phyloP scores from a whole-genome alignment of 306 rosid species.

The Pueraria montana region DNA sequence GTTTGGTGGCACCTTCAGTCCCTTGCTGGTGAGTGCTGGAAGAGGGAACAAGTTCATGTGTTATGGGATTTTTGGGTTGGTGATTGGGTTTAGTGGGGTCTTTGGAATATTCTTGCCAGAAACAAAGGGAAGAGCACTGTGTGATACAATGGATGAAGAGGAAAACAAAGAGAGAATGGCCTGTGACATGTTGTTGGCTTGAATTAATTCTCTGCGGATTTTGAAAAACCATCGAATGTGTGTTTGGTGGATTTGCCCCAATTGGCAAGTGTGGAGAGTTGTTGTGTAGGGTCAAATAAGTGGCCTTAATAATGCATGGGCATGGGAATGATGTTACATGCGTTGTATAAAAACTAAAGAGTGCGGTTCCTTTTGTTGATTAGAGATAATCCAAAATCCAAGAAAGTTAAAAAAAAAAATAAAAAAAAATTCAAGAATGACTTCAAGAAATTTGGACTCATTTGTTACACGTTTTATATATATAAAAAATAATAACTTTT shows the following conservation, averaged over 20 bases:
- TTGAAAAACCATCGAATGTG: background rate
- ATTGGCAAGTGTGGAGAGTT: background rate
- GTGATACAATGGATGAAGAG: constrained; percentile 70
- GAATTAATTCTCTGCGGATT: background rate
- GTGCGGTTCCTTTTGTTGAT: too few species aligned
- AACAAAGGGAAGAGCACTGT: constrained; percentile 58
- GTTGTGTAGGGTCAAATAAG: background rate
- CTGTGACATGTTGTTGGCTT: background rate
- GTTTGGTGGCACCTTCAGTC: constrained; percentile 63
- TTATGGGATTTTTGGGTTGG: constrained; percentile 64
- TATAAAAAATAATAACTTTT: too few species aligned
- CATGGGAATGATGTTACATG: too few species aligned
- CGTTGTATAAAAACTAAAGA: too few species aligned
- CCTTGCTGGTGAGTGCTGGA: constrained; percentile 60
- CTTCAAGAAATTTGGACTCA: too few species aligned
- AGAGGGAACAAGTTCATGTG: constrained; percentile 51
- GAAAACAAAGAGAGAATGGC: constrained; percentile 38
- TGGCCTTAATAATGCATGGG: too few species aligned
- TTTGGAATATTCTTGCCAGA: constrained; percentile 63
- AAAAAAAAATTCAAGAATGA: too few species aligned
- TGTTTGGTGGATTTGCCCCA: background rate
- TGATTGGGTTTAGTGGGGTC: constrained; percentile 51
- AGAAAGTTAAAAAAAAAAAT: too few species aligned
- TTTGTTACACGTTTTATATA: too few species aligned
- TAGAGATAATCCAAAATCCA: too few species aligned